Conservation (phyloP, 495 filamentous ascomycete genomes). For the Thozetella sp. region DNA sequence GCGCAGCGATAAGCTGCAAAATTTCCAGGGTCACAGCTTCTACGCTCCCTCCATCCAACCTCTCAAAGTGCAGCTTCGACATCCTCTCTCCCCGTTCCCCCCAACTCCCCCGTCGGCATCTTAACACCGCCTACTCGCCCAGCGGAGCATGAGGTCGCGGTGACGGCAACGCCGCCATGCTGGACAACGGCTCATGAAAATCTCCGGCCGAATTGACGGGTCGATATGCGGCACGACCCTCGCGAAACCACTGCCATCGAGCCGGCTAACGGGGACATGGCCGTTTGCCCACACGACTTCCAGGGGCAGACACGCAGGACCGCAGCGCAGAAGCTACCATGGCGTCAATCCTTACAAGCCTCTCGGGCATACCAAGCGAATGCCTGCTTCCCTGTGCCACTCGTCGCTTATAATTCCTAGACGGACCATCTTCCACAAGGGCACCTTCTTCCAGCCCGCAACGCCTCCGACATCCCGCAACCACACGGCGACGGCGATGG, state of each 20-base stretch:
- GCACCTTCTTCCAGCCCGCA: slow-evolving; percentile 16
- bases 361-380: not conserved
- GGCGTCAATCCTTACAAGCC: not conserved
- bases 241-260: slow-evolving; percentile 36
- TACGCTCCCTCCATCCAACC: slow-evolving; percentile 1
- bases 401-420: slow-evolving; percentile 8
- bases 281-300: slow-evolving; percentile 1
- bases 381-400: slow-evolving; percentile 7
- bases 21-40: slow-evolving; percentile 3
- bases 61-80: not conserved
- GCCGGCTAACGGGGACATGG: slow-evolving; percentile 17
- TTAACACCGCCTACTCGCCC: not conserved
- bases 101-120: too few relatives aligned
- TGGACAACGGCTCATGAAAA: slow-evolving; percentile 53
- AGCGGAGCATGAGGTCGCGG: slow-evolving; percentile 19
- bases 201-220: slow-evolving; percentile 51
- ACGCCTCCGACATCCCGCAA: slow-evolving; percentile 7
- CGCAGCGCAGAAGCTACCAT: not conserved
- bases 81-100: too few relatives aligned
- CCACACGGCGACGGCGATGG: slow-evolving; percentile 16
- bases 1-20: slow-evolving; percentile 12
- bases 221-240: slow-evolving; percentile 52
- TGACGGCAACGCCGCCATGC: slow-evolving; percentile 45
- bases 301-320: slow-evolving; percentile 1
- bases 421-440: slow-evolving; percentile 8